Evolutionary conservation across 2,329 filamentous ascomycete species (phyloP).

Genomic region (Penicillium freii): DNA sequence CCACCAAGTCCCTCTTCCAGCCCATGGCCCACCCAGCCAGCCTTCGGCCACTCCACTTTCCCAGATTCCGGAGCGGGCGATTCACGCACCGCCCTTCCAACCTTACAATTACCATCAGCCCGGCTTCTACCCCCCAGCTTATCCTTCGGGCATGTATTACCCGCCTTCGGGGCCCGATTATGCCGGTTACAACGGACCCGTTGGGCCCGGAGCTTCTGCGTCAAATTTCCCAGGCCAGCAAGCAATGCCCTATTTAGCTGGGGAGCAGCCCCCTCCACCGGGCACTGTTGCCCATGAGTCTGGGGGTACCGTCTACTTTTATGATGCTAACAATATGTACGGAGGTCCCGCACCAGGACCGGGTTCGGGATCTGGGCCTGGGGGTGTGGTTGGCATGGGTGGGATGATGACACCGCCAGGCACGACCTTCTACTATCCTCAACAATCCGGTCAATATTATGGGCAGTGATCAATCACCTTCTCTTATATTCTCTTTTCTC

Average conservation of each 20-base stretch:
- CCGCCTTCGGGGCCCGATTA: conserved; percentile 48
- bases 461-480: conserved; percentile 22
- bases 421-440: conserved; percentile 52
- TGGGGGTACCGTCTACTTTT: conserved; percentile 96
- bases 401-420: conserved; percentile 72
- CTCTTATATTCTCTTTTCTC: conserved; percentile 9
- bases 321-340: conserved; percentile 71
- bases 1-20: conserved; percentile 82
- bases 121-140: conserved; percentile 59
- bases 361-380: conserved; percentile 49
- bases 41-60: conserved; percentile 78
- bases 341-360: neutral
- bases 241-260: conserved; percentile 34
- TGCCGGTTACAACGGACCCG: conserved; percentile 45
- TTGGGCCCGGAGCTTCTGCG: conserved; percentile 49
- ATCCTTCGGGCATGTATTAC: conserved; percentile 68
- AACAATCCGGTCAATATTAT: conserved; percentile 65
- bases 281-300: conserved; percentile 76
- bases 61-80: conserved; percentile 87
- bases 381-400: conserved; percentile 66
- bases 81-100: conserved; percentile 88
- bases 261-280: conserved; percentile 47
- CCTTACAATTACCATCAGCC: conserved; percentile 63
- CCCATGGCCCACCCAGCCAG: conserved; percentile 65
- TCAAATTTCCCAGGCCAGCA: conserved; percentile 59